Evolutionary conservation across 495 filamentous ascomycete genomes (phyloP), one percentile per base, ranked within the genome.

Genomic region (Penicillium coprophilum): DNA sequence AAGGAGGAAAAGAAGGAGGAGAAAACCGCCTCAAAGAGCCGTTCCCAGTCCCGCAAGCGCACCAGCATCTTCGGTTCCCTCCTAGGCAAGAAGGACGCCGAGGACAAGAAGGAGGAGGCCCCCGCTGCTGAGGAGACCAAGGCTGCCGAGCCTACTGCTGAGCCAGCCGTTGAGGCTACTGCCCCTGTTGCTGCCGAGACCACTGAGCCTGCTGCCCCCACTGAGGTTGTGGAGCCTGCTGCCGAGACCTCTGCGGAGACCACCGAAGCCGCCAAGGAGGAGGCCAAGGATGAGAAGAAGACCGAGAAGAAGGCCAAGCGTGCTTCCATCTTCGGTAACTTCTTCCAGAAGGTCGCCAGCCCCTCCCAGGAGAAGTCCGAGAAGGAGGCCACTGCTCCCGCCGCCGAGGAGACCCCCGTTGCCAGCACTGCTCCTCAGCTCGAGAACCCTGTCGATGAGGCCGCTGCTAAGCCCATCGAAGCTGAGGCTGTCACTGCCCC

Each of bases 1-100:
- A 68, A 59, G 71, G 76, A 84, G 63, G 69, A 71, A 56, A 70
- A 61, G 62, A 72, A 77, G 75, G 71, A 75, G 39, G 74, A 80
- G 53, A 67, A 72, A 63, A 75, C 77, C 40, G 53, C 73, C 56
- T 72, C 80, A 55, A 83, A 82, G 70, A 80, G 81, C 69, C 88
- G 89, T 62, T 95, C 91, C 53, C 88, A 89, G 55, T 95, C 89
- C 67, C 87, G 88, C 71, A 96, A 96, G 87, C 87, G 91, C 56
- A 66, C 76, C 40, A 92, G 89, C 66, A 85, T 96, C 76, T 95
- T 97, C 72, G 89, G 87, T 59, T 75, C 69, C 55, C 77, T 92
- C 44, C 77, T 89, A 3, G 82, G 84, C 65, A 92, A 91, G 84
- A 88, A 87, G 74, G 86, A 91, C 52, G 84, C 48, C 28, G 62